Evolutionary conservation across 768 basidiomycete genomes (phyloP).

Genomic region (Lentinus brumalis): DNA sequence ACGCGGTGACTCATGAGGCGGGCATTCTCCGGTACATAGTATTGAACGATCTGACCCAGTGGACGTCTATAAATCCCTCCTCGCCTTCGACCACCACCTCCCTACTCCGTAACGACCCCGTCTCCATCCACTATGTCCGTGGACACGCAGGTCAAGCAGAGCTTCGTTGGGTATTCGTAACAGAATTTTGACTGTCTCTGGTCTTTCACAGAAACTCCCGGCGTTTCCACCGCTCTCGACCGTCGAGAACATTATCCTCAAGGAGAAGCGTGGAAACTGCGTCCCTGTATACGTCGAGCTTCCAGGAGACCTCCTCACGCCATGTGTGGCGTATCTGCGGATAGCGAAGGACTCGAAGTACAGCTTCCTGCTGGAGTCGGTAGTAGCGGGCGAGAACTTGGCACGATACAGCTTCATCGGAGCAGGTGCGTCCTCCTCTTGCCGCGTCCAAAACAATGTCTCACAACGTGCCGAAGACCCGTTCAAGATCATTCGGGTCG

Average conservation of each 20-base stretch:
- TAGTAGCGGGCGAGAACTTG: slow-evolving; percentile 86
- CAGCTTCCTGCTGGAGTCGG: slow-evolving; percentile 93
- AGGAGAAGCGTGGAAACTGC: slow-evolving; percentile 87
- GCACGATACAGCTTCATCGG: slow-evolving; percentile 97
- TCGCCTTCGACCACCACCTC: not conserved
- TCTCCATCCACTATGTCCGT: slow-evolving; percentile 14
- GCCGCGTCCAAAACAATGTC: not conserved
- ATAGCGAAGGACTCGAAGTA: slow-evolving; percentile 91
- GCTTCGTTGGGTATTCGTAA: not conserved
- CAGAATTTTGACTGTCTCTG: not conserved
- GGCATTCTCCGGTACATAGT: slow-evolving; percentile 3
- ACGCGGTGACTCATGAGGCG: not conserved
- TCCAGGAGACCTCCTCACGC: slow-evolving; percentile 94
- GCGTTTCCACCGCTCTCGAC: slow-evolving; percentile 72
- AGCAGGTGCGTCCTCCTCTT: slow-evolving; percentile 60
- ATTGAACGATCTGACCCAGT: not conserved
- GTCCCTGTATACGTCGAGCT: slow-evolving; percentile 91
- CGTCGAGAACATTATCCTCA: slow-evolving; percentile 75
- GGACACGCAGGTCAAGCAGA: slow-evolving; percentile 29
- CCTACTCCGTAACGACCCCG: not conserved
- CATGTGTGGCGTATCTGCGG: slow-evolving; percentile 94
- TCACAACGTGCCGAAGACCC: slow-evolving; percentile 61
- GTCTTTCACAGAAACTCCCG: slow-evolving; percentile 55
- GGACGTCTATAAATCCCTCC: not conserved
- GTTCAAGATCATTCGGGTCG: slow-evolving; percentile 87